Conservation (phyloP, 2,329 filamentous ascomycete species). For the Paracamarosporium sp. region DNA sequence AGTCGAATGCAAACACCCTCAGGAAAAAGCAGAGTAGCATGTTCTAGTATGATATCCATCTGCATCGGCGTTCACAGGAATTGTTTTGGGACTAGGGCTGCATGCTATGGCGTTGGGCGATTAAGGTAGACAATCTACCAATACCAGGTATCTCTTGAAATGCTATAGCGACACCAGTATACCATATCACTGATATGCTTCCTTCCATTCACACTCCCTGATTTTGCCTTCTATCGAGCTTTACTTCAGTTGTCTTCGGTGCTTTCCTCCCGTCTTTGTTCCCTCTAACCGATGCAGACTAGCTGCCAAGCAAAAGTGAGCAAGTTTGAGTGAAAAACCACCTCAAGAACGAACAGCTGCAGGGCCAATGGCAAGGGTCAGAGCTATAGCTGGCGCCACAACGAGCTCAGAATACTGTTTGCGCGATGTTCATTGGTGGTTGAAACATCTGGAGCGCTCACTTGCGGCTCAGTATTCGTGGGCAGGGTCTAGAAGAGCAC, state of each 20-base stretch:
- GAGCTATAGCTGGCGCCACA: conserved; percentile 37
- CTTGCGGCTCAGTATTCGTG: neutral
- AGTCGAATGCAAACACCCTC: conserved; percentile 39
- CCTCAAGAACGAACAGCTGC: conserved; percentile 3
- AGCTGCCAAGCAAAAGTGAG: conserved; percentile 30
- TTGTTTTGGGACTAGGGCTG: conserved; percentile 8
- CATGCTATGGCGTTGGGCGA: conserved; percentile 12
- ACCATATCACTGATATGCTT: neutral
- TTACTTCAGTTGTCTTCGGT: neutral
- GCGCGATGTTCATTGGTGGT: neutral
- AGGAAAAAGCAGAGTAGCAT: conserved; percentile 54
- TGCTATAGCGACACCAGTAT: neutral
- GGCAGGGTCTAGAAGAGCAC: neutral
- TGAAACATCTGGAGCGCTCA: neutral
- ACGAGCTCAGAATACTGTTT: neutral
- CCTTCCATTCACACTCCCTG: neutral
- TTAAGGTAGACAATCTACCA: neutral
- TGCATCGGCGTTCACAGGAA: conserved; percentile 11
- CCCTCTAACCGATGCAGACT: conserved; percentile 4
- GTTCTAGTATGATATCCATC: conserved; percentile 38
- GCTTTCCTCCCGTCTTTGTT: neutral
- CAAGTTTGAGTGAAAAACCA: conserved; percentile 28
- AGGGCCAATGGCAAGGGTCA: conserved; percentile 21
- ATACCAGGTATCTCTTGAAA: neutral
- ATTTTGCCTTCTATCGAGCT: neutral